Evolutionary conservation across 2,329 filamentous ascomycete species (phyloP), one percentile per base, ranked within the genome.

Genomic region (Alternaria triticina): DNA sequence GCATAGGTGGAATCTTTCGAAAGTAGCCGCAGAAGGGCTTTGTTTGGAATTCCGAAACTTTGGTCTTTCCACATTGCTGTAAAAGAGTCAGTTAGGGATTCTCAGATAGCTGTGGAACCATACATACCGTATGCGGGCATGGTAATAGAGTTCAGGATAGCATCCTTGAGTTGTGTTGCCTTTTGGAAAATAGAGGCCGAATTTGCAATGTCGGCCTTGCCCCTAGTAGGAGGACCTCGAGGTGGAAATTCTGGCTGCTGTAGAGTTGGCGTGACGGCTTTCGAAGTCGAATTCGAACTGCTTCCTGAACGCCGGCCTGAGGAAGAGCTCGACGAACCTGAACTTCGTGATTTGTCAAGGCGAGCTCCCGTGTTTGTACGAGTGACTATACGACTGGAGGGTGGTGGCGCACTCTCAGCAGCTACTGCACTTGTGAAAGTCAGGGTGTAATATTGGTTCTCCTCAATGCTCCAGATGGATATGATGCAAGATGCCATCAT

Each of bases 61-160:
- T 90, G 88, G 68, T 95, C 92, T 73, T 90, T 91, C 92, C 92
- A 94, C 88, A 94, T 91, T 23, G 90, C 76, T 75, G 33, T n/a
- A 5, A 11, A 27, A 54, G 22, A n/a, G 20, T 62, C 7, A 55
- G 47, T 33, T n/a, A 8, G 28, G 45, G 20, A 15, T 3, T 13
- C 36, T 40, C 36, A 17, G 15, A 20, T 12, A 15, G 46, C 15
- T 27, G 23, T n/a, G 52, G 49, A 25, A 49, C 6, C 11, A 15
- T 33, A 71, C 70, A 27, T 56, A 74, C 71, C 90, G 47, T 94
- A 82, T 22, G 93, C 90, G 0, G 92, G 91, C 74, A 92, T 89
- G 64, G 88, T 86, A 25, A 92, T 91, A 43, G 89, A 91, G 73
- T 93, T 91, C 7, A 95, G 81, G 17, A 94, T 84, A 1, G 91